A percentile compares a stretch with the other conserved stretches of the same genome.
Conservation (phyloP, 2,329 filamentous ascomycete genomes). For the Verticillium nonalfalfae region DNA sequence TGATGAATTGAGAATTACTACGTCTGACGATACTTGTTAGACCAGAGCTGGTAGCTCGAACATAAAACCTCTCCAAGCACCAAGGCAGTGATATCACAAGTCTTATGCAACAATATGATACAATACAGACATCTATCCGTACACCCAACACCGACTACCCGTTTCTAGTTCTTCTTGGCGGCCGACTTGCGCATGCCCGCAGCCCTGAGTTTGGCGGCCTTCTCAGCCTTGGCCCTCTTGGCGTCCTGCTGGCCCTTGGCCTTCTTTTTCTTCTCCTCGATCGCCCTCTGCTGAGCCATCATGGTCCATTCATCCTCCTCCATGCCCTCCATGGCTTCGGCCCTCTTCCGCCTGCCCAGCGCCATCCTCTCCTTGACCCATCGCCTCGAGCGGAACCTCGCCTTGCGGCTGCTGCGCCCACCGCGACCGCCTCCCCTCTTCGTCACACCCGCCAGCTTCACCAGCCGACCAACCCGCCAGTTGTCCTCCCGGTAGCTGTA, state of each 20-base stretch:
- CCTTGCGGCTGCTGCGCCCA: conserved; percentile 33
- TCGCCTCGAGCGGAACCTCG: conserved; percentile 36
- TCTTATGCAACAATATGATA: neutral
- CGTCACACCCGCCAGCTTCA: conserved; percentile 43
- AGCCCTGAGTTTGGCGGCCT: conserved; percentile 15
- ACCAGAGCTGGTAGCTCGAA: too few species aligned
- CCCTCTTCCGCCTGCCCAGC: conserved; percentile 30
- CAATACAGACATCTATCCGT: neutral
- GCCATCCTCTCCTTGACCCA: conserved; percentile 35
- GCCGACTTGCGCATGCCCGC: conserved; percentile 6
- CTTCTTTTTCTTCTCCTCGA: conserved; percentile 17
- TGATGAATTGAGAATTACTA: too few species aligned
- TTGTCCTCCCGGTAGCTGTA: conserved; percentile 57
- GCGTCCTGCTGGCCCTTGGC: conserved; percentile 19
- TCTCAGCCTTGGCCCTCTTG: conserved; percentile 30
- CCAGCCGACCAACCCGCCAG: conserved; percentile 50
- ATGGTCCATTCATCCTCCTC: conserved; percentile 18
- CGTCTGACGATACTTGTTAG: neutral
- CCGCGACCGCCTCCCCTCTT: conserved; percentile 27
- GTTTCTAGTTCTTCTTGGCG: conserved; percentile 21
- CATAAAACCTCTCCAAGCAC: too few species aligned
- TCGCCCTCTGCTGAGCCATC: conserved; percentile 16
- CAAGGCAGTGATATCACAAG: neutral
- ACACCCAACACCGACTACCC: conserved; percentile 2
- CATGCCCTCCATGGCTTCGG: conserved; percentile 21